Base-by-base conservation (phyloP, 768 basidiomycete genomes). In the Dioszegia aurantiaca region DNA sequence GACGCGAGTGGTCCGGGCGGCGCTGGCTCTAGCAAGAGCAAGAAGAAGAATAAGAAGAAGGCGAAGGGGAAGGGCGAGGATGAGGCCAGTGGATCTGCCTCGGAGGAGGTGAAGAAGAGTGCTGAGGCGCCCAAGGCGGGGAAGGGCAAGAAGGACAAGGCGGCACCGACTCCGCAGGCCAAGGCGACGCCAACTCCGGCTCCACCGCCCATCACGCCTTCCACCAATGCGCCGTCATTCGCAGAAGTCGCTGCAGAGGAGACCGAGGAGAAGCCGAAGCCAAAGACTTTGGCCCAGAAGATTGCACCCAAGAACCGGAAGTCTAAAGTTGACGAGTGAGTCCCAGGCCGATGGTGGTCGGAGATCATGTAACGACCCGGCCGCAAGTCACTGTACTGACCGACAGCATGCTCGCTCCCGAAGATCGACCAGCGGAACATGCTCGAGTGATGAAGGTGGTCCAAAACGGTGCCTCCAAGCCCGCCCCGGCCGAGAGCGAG, bases 281-380 rank as follows among this genome's bases (percentile, higher is more conserved):
- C 65, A 55, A 72, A 66, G 56, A 67, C 69, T 6, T 56, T 72
- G 24, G 70, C 70, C 11, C 66, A 72, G 58, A 69, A 55, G 55
- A 53, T 72, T 11, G 63, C 63, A 16, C 66, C 70, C 8, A 67
- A 72, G 45, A 47, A 61, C 21, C 47, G 61, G 31, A 69, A 68
- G 46, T 64, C 68, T 6, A 67, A 65, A 37, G 70, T 72, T 8
- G 70, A 72, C 59, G 70, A 72, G 70, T 72, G 45, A 62, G 70
- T 64, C 21, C 12, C n/a, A n/a, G n/a, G n/a, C n/a, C n/a, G n/a
- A n/a, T n/a, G n/a, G n/a, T n/a, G n/a, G n/a, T n/a, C n/a, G n/a
- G n/a, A n/a, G n/a, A n/a, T n/a, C n/a, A n/a, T n/a, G n/a, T n/a
- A n/a, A n/a, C n/a, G n/a, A n/a, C n/a, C n/a, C n/a, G n/a, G 8